phyloP scores from a whole-genome alignment of 257 asterid genomes.

The Jacaranda copaia region DNA sequence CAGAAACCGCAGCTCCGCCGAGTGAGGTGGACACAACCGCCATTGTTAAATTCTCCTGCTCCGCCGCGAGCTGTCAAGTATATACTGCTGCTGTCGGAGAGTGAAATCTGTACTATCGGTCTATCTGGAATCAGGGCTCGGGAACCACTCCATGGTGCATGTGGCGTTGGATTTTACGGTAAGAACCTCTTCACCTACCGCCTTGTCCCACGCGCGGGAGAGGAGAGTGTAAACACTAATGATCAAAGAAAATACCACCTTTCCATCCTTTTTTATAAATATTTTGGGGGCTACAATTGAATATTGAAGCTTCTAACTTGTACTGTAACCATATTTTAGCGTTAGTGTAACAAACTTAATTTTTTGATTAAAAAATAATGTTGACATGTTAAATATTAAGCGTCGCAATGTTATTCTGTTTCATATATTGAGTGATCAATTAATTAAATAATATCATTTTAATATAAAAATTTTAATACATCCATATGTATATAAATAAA shows the following conservation, averaged over 20 bases:
- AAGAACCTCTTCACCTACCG: conserved; percentile 2
- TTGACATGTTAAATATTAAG: no score
- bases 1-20: conserved; percentile 19
- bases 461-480: no score
- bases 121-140: conserved; percentile 16
- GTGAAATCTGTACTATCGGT: neutral
- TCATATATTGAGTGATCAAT: no score
- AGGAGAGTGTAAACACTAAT: neutral
- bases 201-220: neutral
- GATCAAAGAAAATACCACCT: neutral
- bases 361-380: no score
- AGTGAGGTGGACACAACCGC: no score
- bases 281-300: neutral
- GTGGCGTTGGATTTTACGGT: neutral
- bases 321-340: no score
- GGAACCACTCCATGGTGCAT: neutral
- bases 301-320: no score
- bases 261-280: neutral
- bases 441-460: no score
- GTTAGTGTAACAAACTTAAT: no score
- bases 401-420: no score
- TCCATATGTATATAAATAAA: no score
- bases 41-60: neutral
- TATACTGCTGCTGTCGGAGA: conserved; percentile 1
- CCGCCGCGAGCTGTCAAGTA: conserved; percentile 2